These are phyloP conservation scores for Grammothele lineata DNA, from an alignment of 768 basidiomycete species.

Conservation along the genomic window DNA sequence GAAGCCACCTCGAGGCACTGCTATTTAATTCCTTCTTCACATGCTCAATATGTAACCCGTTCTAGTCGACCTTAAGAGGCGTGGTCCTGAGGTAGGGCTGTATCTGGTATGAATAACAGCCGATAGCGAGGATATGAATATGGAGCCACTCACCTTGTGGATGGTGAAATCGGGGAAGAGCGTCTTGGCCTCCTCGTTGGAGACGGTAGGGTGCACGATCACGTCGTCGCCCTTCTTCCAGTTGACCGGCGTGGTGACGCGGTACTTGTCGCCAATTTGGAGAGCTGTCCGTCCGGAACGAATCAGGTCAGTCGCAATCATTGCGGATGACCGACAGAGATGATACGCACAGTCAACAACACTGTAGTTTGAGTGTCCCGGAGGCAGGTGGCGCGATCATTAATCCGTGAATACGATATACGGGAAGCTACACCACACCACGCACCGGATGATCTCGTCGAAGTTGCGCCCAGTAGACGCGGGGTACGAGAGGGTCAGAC, in stretches of 20 bases:
- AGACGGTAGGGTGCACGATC: constrained; percentile 83
- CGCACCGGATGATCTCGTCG: constrained; percentile 58
- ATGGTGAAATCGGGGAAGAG: constrained; percentile 82
- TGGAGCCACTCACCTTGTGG: constrained; percentile 58
- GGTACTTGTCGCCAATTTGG: constrained; percentile 85
- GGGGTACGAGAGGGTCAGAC: constrained; percentile 87
- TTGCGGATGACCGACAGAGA: no score
- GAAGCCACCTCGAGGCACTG: no score
- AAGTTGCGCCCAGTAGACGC: constrained; percentile 96
- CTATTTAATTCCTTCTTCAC: no score
- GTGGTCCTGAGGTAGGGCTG: constrained; percentile 90
- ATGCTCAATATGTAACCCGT: no score
- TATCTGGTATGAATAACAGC: constrained; percentile 1
- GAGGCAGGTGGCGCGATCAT: background rate
- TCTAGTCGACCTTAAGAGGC: constrained; percentile 35
- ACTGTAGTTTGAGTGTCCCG: constrained; percentile 27
- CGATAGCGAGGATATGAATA: background rate
- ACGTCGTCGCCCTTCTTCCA: constrained; percentile 94
- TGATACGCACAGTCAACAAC: constrained; percentile 64
- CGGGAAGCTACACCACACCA: no score
- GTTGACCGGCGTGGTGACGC: constrained; percentile 88
- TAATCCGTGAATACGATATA: background rate
- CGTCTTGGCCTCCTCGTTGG: constrained; percentile 84
- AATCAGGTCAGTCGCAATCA: background rate
- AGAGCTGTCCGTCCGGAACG: constrained; percentile 62